phyloP scores from a whole-genome alignment of 345 rosid genomes.

The Acer yangbiense region DNA sequence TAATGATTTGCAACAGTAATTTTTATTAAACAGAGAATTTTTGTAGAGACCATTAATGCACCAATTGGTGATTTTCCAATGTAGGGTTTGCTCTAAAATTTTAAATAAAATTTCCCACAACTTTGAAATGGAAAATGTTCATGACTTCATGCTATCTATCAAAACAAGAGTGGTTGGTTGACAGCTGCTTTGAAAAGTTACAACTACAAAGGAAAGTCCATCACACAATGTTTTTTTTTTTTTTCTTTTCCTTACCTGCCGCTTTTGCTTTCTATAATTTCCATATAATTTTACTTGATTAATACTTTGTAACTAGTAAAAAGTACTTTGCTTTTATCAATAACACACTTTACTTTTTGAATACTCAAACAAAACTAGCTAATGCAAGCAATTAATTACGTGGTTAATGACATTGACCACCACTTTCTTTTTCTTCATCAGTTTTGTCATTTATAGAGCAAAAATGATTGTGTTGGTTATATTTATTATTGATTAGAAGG shows the following conservation, averaged over 20 bases:
- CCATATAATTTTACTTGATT: conserved; percentile 2
- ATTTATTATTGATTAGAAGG: neutral
- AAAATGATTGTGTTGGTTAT: neutral
- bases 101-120: neutral
- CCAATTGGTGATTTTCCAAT: neutral
- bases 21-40: neutral
- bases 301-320: neutral
- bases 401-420: too few relatives aligned
- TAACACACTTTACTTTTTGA: neutral
- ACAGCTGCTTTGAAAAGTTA: conserved; percentile 12
- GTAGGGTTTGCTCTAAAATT: conserved; percentile 11
- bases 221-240: too few relatives aligned
- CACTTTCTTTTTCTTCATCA: neutral
- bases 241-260: conserved; percentile 1
- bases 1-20: neutral
- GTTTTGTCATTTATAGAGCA: neutral
- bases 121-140: neutral
- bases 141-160: neutral
- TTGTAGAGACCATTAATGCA: neutral
- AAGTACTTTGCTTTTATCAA: neutral
- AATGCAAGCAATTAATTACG: too few relatives aligned
- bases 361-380: neutral
- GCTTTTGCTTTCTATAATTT: neutral
- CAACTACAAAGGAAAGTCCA: neutral
- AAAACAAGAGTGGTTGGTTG: neutral